phyloP scores from a whole-genome alignment of 2,329 filamentous ascomycete genomes.

The Emergomyces africanus region DNA sequence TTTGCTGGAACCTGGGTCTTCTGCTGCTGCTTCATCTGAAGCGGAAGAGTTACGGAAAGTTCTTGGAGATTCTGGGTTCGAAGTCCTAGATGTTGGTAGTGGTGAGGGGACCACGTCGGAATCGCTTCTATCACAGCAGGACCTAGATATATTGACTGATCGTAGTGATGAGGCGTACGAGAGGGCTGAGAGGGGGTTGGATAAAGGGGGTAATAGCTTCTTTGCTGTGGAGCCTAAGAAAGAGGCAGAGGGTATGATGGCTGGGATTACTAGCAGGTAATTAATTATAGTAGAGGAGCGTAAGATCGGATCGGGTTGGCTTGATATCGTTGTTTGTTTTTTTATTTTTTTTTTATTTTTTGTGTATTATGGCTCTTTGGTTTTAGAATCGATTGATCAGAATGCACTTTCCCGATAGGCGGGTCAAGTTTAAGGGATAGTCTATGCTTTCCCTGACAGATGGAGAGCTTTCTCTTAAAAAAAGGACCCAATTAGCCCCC shows the following conservation, averaged over 20 bases:
- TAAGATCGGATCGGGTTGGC: neutral
- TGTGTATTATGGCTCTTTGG: slow-evolving; percentile 1
- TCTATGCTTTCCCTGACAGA: neutral
- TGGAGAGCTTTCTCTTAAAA: neutral
- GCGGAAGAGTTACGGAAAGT: slow-evolving; percentile 51
- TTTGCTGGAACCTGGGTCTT: slow-evolving; percentile 46
- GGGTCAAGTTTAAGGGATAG: neutral
- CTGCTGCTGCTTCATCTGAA: slow-evolving; percentile 34
- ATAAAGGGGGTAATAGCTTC: slow-evolving; percentile 44
- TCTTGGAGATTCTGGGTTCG: slow-evolving; percentile 60
- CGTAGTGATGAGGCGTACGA: slow-evolving; percentile 54
- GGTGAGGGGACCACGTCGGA: slow-evolving; percentile 39
- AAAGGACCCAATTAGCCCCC: neutral
- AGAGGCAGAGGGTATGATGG: slow-evolving; percentile 24
- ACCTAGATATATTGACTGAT: slow-evolving; percentile 69
- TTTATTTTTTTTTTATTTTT: neutral
- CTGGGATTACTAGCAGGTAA: slow-evolving; percentile 6
- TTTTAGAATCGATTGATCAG: neutral
- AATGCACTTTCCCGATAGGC: neutral
- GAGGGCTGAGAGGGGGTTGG: slow-evolving; percentile 64
- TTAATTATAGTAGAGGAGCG: neutral
- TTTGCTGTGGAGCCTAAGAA: slow-evolving; percentile 69
- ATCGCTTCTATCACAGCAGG: slow-evolving; percentile 59
- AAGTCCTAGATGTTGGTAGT: slow-evolving; percentile 45
- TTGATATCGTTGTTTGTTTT: neutral